phyloP scores from a whole-genome alignment of 768 basidiomycete genomes.

The Pleurotus ostreatus region DNA sequence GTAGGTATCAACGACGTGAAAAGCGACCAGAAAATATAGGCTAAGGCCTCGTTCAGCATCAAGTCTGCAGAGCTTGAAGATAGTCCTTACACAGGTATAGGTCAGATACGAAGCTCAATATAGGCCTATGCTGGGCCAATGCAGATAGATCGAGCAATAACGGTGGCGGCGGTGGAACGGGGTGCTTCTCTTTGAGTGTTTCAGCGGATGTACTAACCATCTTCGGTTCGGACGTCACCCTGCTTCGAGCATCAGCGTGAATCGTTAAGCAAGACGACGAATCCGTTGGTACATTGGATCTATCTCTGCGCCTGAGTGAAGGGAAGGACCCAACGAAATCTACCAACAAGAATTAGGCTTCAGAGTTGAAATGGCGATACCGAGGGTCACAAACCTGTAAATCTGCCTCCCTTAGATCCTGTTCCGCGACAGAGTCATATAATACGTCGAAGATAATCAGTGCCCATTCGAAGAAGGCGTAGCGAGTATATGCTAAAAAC shows the following conservation, averaged over 20 bases:
- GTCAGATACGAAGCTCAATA: constrained; percentile 32
- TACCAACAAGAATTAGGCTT: neutral
- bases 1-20: constrained; percentile 76
- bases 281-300: constrained; percentile 43
- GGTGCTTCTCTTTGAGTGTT: neutral
- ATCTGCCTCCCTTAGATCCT: constrained; percentile 52
- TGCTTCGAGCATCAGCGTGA: neutral
- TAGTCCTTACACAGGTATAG: constrained; percentile 53
- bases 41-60: constrained; percentile 29
- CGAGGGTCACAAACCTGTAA: constrained; percentile 40
- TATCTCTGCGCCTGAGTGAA: constrained; percentile 13
- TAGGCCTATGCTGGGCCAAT: constrained; percentile 11
- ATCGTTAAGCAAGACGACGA: constrained; percentile 33
- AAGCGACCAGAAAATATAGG: constrained; percentile 80
- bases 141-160: neutral
- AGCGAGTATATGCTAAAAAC: constrained; percentile 74
- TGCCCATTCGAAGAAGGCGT: constrained; percentile 86
- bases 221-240: neutral
- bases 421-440: constrained; percentile 64
- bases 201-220: neutral
- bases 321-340: constrained; percentile 14
- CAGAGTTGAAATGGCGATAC: neutral
- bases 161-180: neutral
- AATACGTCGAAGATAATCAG: constrained; percentile 71
- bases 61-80: constrained; percentile 3